Percentiles rank a stretch among this genome's conserved stretches.
phyloP scores from a whole-genome alignment of 345 rosid genomes.

The Erysimum cheiranthoides region DNA sequence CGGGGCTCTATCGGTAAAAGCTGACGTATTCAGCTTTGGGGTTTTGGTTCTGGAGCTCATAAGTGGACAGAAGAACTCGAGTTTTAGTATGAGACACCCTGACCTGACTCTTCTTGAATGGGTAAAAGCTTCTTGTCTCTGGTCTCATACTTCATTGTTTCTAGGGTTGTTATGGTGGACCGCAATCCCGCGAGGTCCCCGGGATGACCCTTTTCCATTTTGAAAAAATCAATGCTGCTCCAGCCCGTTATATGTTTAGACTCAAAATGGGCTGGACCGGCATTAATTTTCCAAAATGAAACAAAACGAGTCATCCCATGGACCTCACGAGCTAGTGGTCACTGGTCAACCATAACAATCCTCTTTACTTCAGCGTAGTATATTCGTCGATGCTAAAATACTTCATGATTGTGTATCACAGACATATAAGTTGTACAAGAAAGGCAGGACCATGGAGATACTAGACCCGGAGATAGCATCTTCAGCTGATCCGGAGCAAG shows the following conservation, averaged over 20 bases:
- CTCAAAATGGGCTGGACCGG: background rate
- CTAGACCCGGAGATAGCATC: slow-evolving; percentile 63
- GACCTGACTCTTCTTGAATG: slow-evolving; percentile 84
- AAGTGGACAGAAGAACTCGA: slow-evolving; percentile 79
- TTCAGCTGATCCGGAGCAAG: slow-evolving; percentile 61
- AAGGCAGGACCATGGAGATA: slow-evolving; percentile 68
- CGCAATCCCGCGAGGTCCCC: no score
- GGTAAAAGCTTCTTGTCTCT: slow-evolving; percentile 59
- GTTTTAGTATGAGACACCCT: slow-evolving; percentile 54
- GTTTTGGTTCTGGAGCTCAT: slow-evolving; percentile 88
- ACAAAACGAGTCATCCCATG: background rate
- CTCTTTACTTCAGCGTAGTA: background rate
- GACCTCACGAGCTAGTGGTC: background rate
- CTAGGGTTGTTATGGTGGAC: slow-evolving; percentile 2
- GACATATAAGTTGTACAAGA: slow-evolving; percentile 80
- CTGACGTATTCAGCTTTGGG: slow-evolving; percentile 96
- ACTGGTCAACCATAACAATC: background rate
- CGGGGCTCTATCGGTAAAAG: slow-evolving; percentile 78
- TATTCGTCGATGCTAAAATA: background rate
- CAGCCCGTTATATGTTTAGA: background rate
- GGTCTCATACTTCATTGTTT: slow-evolving; percentile 2
- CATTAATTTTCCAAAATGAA: background rate
- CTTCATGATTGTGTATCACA: slow-evolving; percentile 38
- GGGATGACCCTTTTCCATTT: no score
- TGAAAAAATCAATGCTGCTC: no score